Conservation (phyloP, 352 stramenopile genomes). For the Pythium chondricola region DNA sequence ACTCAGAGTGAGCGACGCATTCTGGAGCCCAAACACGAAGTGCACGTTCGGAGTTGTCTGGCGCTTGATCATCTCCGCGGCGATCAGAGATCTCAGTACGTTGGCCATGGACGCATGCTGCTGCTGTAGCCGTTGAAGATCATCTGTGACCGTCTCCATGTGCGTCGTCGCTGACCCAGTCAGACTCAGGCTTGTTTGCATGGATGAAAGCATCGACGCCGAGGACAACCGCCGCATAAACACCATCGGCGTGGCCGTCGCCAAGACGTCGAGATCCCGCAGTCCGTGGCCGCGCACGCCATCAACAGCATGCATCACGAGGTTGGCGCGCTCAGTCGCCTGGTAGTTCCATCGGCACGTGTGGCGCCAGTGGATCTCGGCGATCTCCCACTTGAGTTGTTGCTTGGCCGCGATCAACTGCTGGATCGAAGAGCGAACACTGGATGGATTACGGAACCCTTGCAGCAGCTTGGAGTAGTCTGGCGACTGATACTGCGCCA, state of each 20-base stretch:
- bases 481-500: slow-evolving; percentile 28
- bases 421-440: slow-evolving; percentile 23
- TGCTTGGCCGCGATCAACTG: slow-evolving; percentile 39
- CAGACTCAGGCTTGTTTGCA: slow-evolving; percentile 30
- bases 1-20: slow-evolving; percentile 54
- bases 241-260: slow-evolving; percentile 28
- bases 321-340: slow-evolving; percentile 33
- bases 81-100: slow-evolving; percentile 29
- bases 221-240: slow-evolving; percentile 24
- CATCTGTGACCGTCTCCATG: slow-evolving; percentile 33
- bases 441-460: slow-evolving; percentile 2
- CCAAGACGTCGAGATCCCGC: slow-evolving; percentile 46
- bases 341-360: slow-evolving; percentile 49
- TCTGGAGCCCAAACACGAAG: slow-evolving; percentile 49
- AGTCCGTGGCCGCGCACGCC: slow-evolving; percentile 20
- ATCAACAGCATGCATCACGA: slow-evolving; percentile 36
- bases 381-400: slow-evolving; percentile 63
- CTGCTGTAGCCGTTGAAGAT: slow-evolving; percentile 37
- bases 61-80: slow-evolving; percentile 29
- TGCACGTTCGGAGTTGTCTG: slow-evolving; percentile 53
- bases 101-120: slow-evolving; percentile 42
- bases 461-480: slow-evolving; percentile 34
- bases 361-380: slow-evolving; percentile 46
- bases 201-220: slow-evolving; percentile 29
- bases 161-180: slow-evolving; percentile 25